Evolutionary conservation across 2,329 filamentous ascomycete species (phyloP), one percentile per base, ranked within the genome.

Genomic region (Colletotrichum camelliae): DNA sequence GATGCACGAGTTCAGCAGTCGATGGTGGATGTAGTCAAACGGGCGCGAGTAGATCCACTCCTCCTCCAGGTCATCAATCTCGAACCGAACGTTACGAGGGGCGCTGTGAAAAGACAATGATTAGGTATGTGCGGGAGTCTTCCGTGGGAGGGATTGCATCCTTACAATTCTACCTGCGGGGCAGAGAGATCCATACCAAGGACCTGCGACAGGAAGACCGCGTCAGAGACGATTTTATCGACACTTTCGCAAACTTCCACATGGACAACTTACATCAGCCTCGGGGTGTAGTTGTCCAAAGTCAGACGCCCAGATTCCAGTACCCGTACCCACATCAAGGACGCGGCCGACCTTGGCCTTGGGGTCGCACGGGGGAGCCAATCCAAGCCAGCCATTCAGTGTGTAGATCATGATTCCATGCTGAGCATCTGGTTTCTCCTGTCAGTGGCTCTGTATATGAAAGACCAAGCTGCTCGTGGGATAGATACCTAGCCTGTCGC

Each of bases 21-120:
- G 86, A 57, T 85, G 82, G 80, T 91, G 89, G 73, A 92, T 87
- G 78, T 87, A 89, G 81, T 91, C 89, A 80, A 91, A 91, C 66
- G 87, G 83, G 2, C 84, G 78, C 74, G 86, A 86, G 24, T 78
- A 81, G 7, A 86, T 81, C 90, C 90, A 92, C 1, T 87, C 84
- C 74, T 89, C 86, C 76, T 90, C 88, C 29, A 87, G 82, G 78
- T 92, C 90, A 77, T 91, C 89, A 48, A 91, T 84, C 67, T 91
- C 82, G 80, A 91, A 92, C 24, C 83, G 84, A 60, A 90, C 85
- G 78, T 92, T 92, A 21, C 88, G 86, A 9, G 89, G 89, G 4
- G 89, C 85, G 70, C 87, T 33, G 21, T 18, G 4, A 18, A 9
- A 43, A 4, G 4, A 10, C 16, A 43, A n/a, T 10, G 8, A 43